Conservation (phyloP, 2,329 filamentous ascomycete genomes). For the Nemania bipapillata region DNA sequence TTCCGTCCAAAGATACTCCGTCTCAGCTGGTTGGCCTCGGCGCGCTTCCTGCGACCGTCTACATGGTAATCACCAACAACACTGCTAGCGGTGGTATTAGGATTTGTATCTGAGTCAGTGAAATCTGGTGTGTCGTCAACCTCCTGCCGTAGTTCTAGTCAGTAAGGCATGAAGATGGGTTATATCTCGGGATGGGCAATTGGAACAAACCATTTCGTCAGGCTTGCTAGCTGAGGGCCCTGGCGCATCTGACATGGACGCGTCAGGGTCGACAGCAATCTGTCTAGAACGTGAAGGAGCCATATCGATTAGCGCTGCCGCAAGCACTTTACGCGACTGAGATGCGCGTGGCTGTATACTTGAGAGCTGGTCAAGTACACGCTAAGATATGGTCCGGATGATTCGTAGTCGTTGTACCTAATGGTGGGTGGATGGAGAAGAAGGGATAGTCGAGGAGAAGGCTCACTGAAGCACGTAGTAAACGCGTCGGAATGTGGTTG, state of each 20-base stretch:
- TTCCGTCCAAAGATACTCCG: conserved; percentile 95
- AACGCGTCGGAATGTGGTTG: conserved; percentile 39
- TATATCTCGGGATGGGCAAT: not conserved
- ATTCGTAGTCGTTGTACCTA: not conserved
- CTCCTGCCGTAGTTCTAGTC: conserved; percentile 56
- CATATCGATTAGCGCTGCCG: conserved; percentile 55
- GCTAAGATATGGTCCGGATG: not conserved
- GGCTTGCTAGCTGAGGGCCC: conserved; percentile 54
- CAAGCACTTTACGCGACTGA: conserved; percentile 66
- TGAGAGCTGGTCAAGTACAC: conserved; percentile 13
- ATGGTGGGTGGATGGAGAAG: not conserved
- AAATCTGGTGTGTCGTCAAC: conserved; percentile 74
- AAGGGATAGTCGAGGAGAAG: not conserved
- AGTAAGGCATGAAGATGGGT: not conserved
- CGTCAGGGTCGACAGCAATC: conserved; percentile 67
- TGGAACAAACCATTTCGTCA: conserved; percentile 63
- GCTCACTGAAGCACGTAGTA: conserved; percentile 19
- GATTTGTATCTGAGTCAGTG: conserved; percentile 73
- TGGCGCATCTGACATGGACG: conserved; percentile 71
- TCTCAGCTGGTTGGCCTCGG: conserved; percentile 87
- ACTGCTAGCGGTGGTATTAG: conserved; percentile 81
- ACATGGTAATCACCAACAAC: conserved; percentile 78
- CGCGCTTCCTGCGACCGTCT: conserved; percentile 86
- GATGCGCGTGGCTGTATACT: conserved; percentile 55
- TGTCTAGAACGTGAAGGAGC: conserved; percentile 65